Conservation (phyloP, 257 asterid species). For the Linaria vulgaris region DNA sequence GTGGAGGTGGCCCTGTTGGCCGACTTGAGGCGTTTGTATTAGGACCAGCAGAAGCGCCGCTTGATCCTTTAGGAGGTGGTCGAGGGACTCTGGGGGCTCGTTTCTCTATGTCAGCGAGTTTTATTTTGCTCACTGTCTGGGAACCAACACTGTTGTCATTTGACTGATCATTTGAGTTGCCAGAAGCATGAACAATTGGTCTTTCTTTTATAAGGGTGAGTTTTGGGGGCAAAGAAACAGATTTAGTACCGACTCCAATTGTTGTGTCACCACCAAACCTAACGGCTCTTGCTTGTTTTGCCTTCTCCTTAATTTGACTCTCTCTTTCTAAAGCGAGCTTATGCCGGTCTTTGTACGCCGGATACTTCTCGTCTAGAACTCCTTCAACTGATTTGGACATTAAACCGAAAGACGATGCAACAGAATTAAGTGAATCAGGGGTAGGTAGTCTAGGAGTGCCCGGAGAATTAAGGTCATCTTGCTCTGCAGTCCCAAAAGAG, state of each 20-base stretch:
- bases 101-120: constrained; percentile 66
- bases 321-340: constrained; percentile 91
- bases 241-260: constrained; percentile 36
- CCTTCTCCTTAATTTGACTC: constrained; percentile 76
- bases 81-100: constrained; percentile 80
- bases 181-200: constrained; percentile 34
- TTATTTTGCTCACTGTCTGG: constrained; percentile 69
- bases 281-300: constrained; percentile 82
- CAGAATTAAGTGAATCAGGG: constrained; percentile 47
- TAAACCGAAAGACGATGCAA: constrained; percentile 70
- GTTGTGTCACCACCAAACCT: constrained; percentile 59
- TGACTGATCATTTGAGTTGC: constrained; percentile 50
- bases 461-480: constrained; percentile 58
- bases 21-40: constrained; percentile 32
- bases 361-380: constrained; percentile 79
- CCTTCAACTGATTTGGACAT: constrained; percentile 97
- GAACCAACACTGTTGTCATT: constrained; percentile 49
- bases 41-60: constrained; percentile 40
- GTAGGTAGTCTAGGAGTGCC: constrained; percentile 38
- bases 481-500: constrained; percentile 66
- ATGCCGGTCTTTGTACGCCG: constrained; percentile 85
- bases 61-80: constrained; percentile 79
- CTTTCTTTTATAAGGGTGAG: constrained; percentile 79
- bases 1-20: constrained; percentile 66
- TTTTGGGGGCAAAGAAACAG: constrained; percentile 66